A percentile compares a stretch with the other conserved stretches of the same genome.
Conservation (phyloP, 1,284 basidiomycete species). For the Melanopsichium pennsylvanicum region DNA sequence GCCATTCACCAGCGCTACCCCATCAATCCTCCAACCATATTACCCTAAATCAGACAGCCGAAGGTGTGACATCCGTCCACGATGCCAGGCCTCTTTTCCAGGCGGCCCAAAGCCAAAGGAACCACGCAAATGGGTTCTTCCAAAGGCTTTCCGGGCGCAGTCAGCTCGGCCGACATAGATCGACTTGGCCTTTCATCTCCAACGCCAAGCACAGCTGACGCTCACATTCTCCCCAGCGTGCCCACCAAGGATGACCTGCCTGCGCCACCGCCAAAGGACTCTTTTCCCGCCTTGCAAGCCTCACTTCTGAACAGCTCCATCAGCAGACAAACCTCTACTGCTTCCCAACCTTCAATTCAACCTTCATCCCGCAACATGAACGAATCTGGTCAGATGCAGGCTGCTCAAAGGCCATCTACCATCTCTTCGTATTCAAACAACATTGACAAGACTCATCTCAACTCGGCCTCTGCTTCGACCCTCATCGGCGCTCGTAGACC, state of each 20-base stretch:
- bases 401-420: conserved; percentile 1
- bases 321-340: conserved; percentile 1
- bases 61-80: conserved; percentile 3
- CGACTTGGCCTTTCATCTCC: conserved; percentile 30
- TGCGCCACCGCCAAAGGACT: conserved; percentile 13
- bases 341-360: neutral
- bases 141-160: conserved; percentile 15
- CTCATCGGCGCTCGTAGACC: conserved; percentile 4
- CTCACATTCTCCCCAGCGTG: conserved; percentile 24
- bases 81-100: conserved; percentile 43
- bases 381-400: conserved; percentile 24
- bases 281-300: neutral
- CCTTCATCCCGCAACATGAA: neutral
- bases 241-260: conserved; percentile 43
- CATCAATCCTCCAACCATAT: too few relatives aligned
- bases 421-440: conserved; percentile 5
- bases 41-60: too few relatives aligned
- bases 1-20: neutral
- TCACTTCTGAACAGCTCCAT: neutral
- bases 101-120: conserved; percentile 19
- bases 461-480: conserved; percentile 3
- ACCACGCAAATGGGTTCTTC: neutral
- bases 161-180: conserved; percentile 38
- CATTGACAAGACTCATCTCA: neutral
- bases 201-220: conserved; percentile 39